A percentile compares a stretch with the other conserved stretches of the same genome.
Conservation (phyloP, 148 eudicot species). For the Chenopodium quinoa region DNA sequence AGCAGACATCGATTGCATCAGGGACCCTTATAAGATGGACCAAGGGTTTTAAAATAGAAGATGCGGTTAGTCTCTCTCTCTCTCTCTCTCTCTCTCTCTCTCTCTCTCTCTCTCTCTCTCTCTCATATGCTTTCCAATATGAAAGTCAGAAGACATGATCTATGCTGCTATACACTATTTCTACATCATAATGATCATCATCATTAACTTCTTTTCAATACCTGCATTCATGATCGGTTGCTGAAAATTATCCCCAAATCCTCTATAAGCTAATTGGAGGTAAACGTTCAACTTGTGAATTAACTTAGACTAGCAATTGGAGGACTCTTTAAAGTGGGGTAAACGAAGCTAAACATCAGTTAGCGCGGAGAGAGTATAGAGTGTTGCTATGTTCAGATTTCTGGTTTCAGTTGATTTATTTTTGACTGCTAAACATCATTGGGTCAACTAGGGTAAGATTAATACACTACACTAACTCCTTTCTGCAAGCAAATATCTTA, state of each 20-base stretch:
- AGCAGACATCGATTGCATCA: slow-evolving; percentile 72
- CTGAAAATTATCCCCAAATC: neutral
- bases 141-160: neutral
- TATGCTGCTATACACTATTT: neutral
- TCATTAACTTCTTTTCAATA: neutral
- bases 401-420: neutral
- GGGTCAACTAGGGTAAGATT: neutral
- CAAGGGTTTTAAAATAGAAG: slow-evolving; percentile 81
- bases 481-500: neutral
- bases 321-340: neutral
- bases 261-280: neutral
- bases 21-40: slow-evolving; percentile 93
- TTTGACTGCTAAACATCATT: neutral
- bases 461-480: neutral
- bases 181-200: neutral
- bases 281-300: neutral
- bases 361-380: neutral
- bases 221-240: neutral
- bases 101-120: slow-evolving; percentile 12
- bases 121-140: neutral
- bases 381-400: neutral
- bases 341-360: neutral
- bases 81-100: no score
- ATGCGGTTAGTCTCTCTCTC: slow-evolving; percentile 49
- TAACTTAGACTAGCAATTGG: neutral